These are phyloP conservation scores for Patellifolia procumbens DNA, from an alignment of 179 eudicot species.

Conservation along the genomic window DNA sequence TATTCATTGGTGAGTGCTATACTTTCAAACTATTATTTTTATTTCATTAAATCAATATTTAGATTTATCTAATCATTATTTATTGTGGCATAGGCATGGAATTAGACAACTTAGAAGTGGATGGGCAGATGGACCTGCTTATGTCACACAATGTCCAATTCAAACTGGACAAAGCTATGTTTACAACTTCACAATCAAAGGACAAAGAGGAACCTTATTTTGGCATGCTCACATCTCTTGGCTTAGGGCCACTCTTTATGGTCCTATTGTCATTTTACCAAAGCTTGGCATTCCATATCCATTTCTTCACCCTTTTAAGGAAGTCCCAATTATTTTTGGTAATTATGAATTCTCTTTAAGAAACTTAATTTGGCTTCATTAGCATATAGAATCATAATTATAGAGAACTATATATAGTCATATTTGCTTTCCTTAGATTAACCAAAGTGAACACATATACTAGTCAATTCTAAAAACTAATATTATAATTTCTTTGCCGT, in stretches of 20 bases:
- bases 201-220: slow-evolving; percentile 65
- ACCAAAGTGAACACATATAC: no score
- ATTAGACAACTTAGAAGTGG: slow-evolving; percentile 57
- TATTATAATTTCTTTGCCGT: no score
- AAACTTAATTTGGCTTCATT: no score
- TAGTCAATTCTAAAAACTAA: no score
- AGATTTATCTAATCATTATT: not conserved
- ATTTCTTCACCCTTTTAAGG: slow-evolving; percentile 31
- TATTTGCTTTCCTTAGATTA: no score
- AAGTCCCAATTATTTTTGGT: slow-evolving; percentile 65
- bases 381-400: no score
- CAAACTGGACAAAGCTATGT: slow-evolving; percentile 51
- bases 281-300: slow-evolving; percentile 55
- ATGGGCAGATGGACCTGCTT: slow-evolving; percentile 89
- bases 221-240: slow-evolving; percentile 78
- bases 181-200: slow-evolving; percentile 53
- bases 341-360: not conserved
- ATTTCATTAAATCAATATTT: no score
- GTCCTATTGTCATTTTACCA: slow-evolving; percentile 67
- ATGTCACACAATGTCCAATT: slow-evolving; percentile 75
- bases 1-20: slow-evolving; percentile 58
- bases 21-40: no score
- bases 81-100: slow-evolving; percentile 56
- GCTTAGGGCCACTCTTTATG: slow-evolving; percentile 69
- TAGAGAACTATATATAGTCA: no score